Evolutionary conservation across 73 alveolate genomes (phyloP).

Genomic region (Paramecium pentaurelia): DNA sequence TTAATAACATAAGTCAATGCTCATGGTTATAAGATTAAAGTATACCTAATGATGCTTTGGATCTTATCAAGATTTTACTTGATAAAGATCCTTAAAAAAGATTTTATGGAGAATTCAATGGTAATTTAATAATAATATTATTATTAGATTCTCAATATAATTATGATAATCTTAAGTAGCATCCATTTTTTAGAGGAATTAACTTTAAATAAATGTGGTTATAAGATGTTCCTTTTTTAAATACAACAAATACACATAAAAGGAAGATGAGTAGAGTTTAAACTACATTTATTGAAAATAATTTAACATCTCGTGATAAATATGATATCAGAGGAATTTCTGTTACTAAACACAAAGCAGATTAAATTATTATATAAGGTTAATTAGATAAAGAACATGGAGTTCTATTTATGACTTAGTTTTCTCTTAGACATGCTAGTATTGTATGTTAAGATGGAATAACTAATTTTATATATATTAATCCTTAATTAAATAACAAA

Average conservation of each 20-base stretch:
- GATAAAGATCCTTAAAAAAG: not conserved
- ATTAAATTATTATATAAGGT: not conserved
- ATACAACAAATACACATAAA: not conserved
- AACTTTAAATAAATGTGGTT: not conserved
- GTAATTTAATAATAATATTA: not conserved
- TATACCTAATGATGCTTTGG: not conserved
- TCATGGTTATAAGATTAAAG: not conserved
- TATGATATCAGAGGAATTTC: not conserved
- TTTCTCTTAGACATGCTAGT: not conserved
- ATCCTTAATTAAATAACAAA: constrained; percentile 23
- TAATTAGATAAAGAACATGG: constrained; percentile 26
- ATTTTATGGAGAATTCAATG: not conserved
- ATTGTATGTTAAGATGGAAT: not conserved
- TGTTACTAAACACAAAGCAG: not conserved
- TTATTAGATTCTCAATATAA: not conserved
- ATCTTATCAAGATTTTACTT: not conserved
- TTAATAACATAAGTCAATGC: not conserved
- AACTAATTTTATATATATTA: not conserved
- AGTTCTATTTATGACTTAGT: not conserved
- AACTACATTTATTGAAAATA: not conserved
- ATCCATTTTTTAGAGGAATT: constrained; percentile 2
- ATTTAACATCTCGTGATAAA: not conserved
- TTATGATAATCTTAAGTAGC: not conserved
- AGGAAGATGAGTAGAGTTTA: not conserved
- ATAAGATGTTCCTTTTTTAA: not conserved